These are phyloP conservation scores for Kalanchoe fedtschenkoi DNA, from an alignment of 164 flowering plant species.

Conservation along the genomic window DNA sequence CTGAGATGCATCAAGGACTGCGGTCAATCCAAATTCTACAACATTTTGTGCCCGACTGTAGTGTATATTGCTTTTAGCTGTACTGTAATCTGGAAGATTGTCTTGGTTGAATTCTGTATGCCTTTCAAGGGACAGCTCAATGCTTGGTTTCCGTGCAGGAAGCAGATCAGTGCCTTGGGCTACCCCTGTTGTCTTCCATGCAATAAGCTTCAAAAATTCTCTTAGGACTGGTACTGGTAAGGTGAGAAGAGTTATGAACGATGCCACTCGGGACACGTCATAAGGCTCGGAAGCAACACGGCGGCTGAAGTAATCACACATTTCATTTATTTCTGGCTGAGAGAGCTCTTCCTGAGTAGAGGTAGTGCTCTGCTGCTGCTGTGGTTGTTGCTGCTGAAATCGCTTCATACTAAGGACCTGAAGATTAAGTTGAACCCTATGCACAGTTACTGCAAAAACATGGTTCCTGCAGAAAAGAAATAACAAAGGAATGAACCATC, in stretches of 20 bases:
- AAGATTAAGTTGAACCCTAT: conserved; percentile 92
- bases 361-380: conserved; percentile 50
- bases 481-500: not conserved
- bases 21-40: conserved; percentile 85
- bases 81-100: conserved; percentile 32
- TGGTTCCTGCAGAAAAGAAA: conserved; percentile 56
- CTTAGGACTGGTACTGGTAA: conserved; percentile 83
- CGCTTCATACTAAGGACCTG: conserved; percentile 94
- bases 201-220: conserved; percentile 88
- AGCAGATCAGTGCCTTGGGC: conserved; percentile 69
- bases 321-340: conserved; percentile 74
- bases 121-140: conserved; percentile 88
- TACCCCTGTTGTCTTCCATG: conserved; percentile 82
- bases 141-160: conserved; percentile 72
- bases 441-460: conserved; percentile 96
- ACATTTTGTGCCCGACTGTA: conserved; percentile 69
- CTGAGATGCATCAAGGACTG: conserved; percentile 84
- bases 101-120: conserved; percentile 49
- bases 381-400: conserved; percentile 80
- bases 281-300: conserved; percentile 99
- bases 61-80: conserved; percentile 81
- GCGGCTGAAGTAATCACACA: conserved; percentile 95
- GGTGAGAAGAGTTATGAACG: conserved; percentile 95
- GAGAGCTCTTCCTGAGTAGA: conserved; percentile 70
- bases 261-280: conserved; percentile 97